Conservation (phyloP, 768 basidiomycete genomes). For the Cystofilobasidium capitatum region DNA sequence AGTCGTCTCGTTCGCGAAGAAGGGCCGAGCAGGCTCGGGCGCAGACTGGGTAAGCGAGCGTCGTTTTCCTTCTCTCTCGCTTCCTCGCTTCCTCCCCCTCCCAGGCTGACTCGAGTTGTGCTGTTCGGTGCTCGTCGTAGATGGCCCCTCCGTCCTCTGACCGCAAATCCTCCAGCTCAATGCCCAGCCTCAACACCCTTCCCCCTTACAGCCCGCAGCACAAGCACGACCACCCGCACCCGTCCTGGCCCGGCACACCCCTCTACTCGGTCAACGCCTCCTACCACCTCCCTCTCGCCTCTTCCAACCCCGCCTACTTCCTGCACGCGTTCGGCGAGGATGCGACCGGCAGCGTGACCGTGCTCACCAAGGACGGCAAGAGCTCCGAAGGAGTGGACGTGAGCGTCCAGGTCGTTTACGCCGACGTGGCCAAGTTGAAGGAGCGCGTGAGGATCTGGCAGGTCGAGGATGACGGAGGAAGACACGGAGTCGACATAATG, state of each 20-base stretch:
- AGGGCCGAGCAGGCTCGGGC: not conserved
- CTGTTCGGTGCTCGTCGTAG: not conserved
- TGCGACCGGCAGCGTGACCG: not conserved
- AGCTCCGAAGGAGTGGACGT: not conserved
- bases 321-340: conserved; percentile 1
- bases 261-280: not conserved
- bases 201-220: not conserved
- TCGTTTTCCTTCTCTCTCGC: not conserved
- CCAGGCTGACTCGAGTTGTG: too few species aligned
- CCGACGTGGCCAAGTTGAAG: not conserved
- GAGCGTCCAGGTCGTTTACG: not conserved
- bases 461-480: not conserved
- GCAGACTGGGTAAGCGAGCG: not conserved
- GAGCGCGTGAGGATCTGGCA: not conserved
- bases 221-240: not conserved
- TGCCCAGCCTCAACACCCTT: not conserved
- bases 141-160: not conserved
- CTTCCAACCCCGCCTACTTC: not conserved
- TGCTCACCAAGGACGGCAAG: not conserved
- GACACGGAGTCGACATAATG: conserved; percentile 1
- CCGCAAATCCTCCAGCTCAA: not conserved
- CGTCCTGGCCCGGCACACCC: not conserved
- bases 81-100: too few species aligned
- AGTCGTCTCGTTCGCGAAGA: not conserved
- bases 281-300: not conserved